Percentiles rank a stretch among this genome's conserved stretches.
Conservation (phyloP, 2,329 filamentous ascomycete species). For the Cladosporium sp. region DNA sequence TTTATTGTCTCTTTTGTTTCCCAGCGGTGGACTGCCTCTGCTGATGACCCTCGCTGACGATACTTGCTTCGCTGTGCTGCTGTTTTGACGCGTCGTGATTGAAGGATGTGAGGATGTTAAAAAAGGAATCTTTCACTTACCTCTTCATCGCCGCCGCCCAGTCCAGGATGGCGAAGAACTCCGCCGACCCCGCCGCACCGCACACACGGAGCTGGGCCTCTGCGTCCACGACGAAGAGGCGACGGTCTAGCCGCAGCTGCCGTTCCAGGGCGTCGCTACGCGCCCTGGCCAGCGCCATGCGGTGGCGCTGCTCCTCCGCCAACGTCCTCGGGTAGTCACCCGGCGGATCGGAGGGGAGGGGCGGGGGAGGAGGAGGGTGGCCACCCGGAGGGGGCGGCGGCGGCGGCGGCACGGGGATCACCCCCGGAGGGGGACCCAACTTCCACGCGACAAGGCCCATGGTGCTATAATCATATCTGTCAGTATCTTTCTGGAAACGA, state of each 20-base stretch:
- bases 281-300: too few species aligned
- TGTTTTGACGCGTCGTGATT: neutral
- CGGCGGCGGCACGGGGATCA: too few species aligned
- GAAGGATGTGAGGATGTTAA: neutral
- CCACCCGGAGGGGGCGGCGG: neutral
- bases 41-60: neutral
- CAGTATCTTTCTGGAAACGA: neutral
- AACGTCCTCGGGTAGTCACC: too few species aligned
- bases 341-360: neutral
- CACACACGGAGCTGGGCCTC: too few species aligned
- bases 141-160: too few species aligned
- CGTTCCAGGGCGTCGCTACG: too few species aligned
- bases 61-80: constrained; percentile 1
- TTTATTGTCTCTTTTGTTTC: neutral
- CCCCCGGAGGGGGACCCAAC: neutral
- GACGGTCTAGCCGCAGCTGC: too few species aligned
- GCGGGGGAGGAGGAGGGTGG: neutral
- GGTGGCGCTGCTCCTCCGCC: too few species aligned
- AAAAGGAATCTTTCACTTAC: neutral
- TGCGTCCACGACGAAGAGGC: too few species aligned
- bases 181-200: too few species aligned
- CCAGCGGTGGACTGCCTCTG: neutral
- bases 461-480: neutral
- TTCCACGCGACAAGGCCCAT: neutral
- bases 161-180: too few species aligned